Base-by-base conservation (phyloP, 2,329 filamentous ascomycete genomes). In the Verruconis gallopava region DNA sequence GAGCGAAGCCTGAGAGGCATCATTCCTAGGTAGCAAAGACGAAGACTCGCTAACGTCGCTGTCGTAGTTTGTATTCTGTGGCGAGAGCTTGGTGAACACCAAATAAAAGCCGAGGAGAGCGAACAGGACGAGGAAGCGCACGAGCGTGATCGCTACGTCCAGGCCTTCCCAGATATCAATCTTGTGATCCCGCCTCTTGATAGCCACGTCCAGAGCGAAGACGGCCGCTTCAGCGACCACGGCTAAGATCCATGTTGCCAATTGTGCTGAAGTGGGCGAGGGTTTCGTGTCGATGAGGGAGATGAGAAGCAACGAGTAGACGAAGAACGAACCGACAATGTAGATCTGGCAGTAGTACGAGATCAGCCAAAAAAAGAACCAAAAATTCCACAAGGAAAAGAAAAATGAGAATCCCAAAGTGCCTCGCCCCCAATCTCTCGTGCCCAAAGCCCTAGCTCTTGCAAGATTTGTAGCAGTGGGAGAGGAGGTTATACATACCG, bases 281-380 rank as follows among this genome's bases (percentile, higher is more conserved):
- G 85, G 79, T 47, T 75, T 77, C 55, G 81, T 82, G 59, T 95
- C 88, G 53, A 93, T 71, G 44, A 96, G 73, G 21, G 86, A 86
- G 54, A 95, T 81, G 50, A 93, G 72, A 50, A 94, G 73, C 50
- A 94, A 79, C 38, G 83, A 72, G 65, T 93, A 91, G 48, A 91
- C 77, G 67, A 93, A 94, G 50, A 86, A 81, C 35, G 84, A 81
- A 42, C 81, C 85, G 44, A 85, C 74, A 48, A 93, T 69, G 60
- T 93, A 93, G 55, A 93, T 80, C 86, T 94, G 53, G 44, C 44
- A 36, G n/a, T 30, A n/a, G 9, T 30, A n/a, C 14, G 25, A 6
- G 12, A 18, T 36, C 14, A 36, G 33, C 17, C 11, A 9, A 11
- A 15, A 15, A 13, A 36, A 36, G 9, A 36, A 9, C 14, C 11